Evolutionary conservation across 164 flowering plant species (phyloP).

Genomic region (Malania oleifera): DNA sequence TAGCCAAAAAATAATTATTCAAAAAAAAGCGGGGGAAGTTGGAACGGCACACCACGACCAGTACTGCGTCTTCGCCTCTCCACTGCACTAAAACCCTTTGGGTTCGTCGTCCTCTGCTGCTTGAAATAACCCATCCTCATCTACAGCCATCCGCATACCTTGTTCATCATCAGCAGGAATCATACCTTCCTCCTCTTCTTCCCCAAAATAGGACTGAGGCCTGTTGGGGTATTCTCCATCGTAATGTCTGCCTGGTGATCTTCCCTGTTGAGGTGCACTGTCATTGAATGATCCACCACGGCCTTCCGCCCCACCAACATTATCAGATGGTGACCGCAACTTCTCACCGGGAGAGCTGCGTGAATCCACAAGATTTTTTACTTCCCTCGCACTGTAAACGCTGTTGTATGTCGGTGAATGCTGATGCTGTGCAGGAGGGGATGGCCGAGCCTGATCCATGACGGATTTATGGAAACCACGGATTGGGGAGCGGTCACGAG

Average conservation of each 20-base stretch:
- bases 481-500: slow-evolving; percentile 10
- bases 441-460: slow-evolving; percentile 13
- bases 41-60: no score
- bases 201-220: slow-evolving; percentile 12
- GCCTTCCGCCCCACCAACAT: slow-evolving; percentile 2
- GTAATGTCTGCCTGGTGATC: background rate
- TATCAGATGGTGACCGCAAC: slow-evolving; percentile 17
- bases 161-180: slow-evolving; percentile 39
- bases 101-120: no score
- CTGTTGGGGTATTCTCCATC: slow-evolving; percentile 4
- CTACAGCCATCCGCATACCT: no score
- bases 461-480: slow-evolving; percentile 4
- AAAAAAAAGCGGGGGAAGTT: no score
- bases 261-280: background rate
- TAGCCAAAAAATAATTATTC: no score
- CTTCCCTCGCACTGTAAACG: no score
- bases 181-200: slow-evolving; percentile 52
- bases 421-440: slow-evolving; percentile 7
- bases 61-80: no score
- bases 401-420: no score
- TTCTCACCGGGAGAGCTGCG: slow-evolving; percentile 10
- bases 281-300: background rate
- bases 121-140: slow-evolving; percentile 2
- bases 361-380: background rate
- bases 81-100: no score